A percentile compares a stretch with the other conserved stretches of the same genome.
Conservation (phyloP, 169 alveolate species). For the Eimeria praecox region DNA sequence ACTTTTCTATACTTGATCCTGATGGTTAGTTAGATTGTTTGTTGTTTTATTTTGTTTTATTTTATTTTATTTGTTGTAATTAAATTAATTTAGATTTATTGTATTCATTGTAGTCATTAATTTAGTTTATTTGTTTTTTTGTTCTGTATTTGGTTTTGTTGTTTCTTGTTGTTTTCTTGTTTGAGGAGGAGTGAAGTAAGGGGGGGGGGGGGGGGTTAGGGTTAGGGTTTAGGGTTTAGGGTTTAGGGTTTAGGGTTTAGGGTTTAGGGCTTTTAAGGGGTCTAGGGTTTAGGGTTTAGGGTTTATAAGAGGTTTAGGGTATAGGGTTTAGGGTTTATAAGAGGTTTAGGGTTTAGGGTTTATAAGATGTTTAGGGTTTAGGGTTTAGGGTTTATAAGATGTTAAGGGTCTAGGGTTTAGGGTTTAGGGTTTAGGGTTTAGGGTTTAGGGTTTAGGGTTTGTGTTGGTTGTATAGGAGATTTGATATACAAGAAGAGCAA, state of each 20-base stretch:
- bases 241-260: neutral
- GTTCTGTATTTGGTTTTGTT: neutral
- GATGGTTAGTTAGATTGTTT: too few species aligned
- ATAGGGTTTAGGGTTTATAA: neutral
- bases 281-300: too few species aligned
- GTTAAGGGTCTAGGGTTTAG: neutral
- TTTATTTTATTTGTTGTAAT: neutral
- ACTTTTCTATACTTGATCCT: conserved; percentile 84
- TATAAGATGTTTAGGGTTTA: neutral
- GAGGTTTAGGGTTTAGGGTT: neutral
- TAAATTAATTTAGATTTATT: neutral
- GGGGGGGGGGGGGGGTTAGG: neutral
- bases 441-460: neutral
- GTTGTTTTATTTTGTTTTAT: too few species aligned
- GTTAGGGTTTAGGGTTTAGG: neutral
- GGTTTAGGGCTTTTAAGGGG: neutral
- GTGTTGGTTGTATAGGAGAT: conserved; percentile 21
- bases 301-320: neutral
- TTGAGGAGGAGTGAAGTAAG: neutral
- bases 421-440: neutral
- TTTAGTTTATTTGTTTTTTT: neutral
- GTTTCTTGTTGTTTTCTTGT: neutral
- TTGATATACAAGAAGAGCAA: conserved; percentile 73
- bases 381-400: neutral
- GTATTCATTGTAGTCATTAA: too few species aligned